Evolutionary conservation across 2,329 filamentous ascomycete genomes (phyloP).

Genomic region (Leptographium procerum): DNA sequence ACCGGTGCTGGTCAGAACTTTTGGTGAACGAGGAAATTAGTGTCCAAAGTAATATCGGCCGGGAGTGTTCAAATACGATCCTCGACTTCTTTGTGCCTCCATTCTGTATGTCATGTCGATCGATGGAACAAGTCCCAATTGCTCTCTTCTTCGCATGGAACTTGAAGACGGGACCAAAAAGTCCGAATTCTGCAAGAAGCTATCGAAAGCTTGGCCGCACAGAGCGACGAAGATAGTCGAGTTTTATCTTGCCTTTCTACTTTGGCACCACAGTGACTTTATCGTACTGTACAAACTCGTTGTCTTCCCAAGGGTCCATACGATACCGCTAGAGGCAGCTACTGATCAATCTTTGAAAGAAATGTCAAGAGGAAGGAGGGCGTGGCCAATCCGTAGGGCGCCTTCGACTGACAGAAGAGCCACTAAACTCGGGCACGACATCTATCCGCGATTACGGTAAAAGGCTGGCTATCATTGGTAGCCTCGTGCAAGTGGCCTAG

Average conservation of each 20-base stretch:
- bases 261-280: neutral
- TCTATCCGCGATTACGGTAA: too few relatives aligned
- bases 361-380: too few relatives aligned
- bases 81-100: neutral
- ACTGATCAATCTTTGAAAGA: neutral
- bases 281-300: neutral
- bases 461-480: neutral
- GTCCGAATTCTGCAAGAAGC: neutral
- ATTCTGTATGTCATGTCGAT: neutral
- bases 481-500: neutral
- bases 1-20: neutral
- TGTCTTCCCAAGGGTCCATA: neutral
- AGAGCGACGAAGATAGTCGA: neutral
- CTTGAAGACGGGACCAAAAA: neutral
- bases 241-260: neutral
- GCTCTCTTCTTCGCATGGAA: neutral
- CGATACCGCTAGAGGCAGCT: neutral
- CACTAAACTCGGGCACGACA: too few relatives aligned
- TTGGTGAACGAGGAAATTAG: neutral
- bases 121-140: neutral
- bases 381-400: too few relatives aligned
- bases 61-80: neutral
- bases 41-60: neutral
- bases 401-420: too few relatives aligned
- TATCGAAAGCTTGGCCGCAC: neutral